These are phyloP conservation scores for Poa annua DNA, from an alignment of 176 grass and related monocot genomes.

Conservation along the genomic window DNA sequence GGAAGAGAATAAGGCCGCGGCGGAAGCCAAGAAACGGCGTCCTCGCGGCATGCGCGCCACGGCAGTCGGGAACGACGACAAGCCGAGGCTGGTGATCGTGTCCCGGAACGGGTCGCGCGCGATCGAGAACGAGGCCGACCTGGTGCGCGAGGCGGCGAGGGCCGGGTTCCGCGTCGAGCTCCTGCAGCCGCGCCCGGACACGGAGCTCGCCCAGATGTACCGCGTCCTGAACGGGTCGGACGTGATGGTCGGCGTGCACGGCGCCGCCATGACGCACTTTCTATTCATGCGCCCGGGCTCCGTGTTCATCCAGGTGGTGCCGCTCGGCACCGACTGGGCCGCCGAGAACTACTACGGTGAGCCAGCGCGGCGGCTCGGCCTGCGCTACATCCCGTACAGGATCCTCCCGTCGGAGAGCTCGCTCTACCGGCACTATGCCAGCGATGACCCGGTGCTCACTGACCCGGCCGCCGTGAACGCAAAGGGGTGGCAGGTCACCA, in stretches of 20 bases:
- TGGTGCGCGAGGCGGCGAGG: slow-evolving; percentile 38
- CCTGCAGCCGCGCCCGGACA: slow-evolving; percentile 52
- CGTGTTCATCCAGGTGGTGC: slow-evolving; percentile 76
- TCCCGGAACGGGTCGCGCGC: slow-evolving; percentile 70
- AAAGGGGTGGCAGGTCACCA: slow-evolving; percentile 73
- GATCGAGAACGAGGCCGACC: slow-evolving; percentile 59
- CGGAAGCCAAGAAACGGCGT: neutral
- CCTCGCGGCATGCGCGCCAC: neutral
- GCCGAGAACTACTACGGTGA: slow-evolving; percentile 78
- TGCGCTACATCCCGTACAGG: slow-evolving; percentile 64
- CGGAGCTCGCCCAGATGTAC: slow-evolving; percentile 73
- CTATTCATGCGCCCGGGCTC: slow-evolving; percentile 79
- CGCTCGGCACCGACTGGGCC: slow-evolving; percentile 77
- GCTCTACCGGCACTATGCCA: slow-evolving; percentile 47
- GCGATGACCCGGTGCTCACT: slow-evolving; percentile 53
- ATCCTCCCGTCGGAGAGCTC: slow-evolving; percentile 70
- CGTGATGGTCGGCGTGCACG: slow-evolving; percentile 81
- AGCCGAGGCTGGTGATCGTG: slow-evolving; percentile 60
- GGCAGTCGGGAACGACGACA: neutral
- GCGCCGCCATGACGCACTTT: slow-evolving; percentile 80
- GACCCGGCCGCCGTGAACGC: slow-evolving; percentile 62
- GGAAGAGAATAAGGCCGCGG: slow-evolving; percentile 29
- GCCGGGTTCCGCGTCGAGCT: slow-evolving; percentile 58
- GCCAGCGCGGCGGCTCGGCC: slow-evolving; percentile 60
- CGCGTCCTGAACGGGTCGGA: slow-evolving; percentile 58